These are phyloP conservation scores for Passiflora organensis DNA, from an alignment of 345 rosid species.

Conservation along the genomic window DNA sequence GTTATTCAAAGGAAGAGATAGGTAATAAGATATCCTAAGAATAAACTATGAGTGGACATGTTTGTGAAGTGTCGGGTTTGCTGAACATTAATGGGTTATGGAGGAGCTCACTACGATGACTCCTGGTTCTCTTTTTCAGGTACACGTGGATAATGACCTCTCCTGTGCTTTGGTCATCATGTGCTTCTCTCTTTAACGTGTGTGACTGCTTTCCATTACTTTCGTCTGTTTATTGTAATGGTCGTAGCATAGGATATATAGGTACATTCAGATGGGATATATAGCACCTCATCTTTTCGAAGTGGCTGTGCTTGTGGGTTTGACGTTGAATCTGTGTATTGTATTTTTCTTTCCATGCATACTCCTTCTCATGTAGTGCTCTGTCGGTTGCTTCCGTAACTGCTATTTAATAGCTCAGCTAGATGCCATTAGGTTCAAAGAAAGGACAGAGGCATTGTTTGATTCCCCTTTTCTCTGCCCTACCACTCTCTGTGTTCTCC, in stretches of 20 bases:
- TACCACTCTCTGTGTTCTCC: no score
- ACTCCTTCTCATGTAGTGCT: conserved; percentile 7
- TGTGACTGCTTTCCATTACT: not conserved
- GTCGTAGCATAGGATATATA: no score
- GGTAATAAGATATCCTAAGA: conserved; percentile 22
- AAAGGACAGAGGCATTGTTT: no score
- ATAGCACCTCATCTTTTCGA: conserved; percentile 13
- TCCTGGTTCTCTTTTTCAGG: conserved; percentile 14
- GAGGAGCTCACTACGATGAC: conserved; percentile 11
- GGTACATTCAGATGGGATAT: not conserved
- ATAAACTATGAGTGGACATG: conserved; percentile 37
- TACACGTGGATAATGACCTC: conserved; percentile 22
- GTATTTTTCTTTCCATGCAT: not conserved
- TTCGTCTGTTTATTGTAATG: no score
- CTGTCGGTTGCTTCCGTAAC: conserved; percentile 9
- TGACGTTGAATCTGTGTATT: conserved; percentile 1
- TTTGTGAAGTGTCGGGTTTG: conserved; percentile 39
- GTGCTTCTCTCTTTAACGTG: not conserved
- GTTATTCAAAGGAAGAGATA: not conserved
- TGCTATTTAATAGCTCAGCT: not conserved
- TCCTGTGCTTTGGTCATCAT: not conserved
- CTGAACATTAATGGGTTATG: conserved; percentile 11
- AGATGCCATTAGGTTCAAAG: no score
- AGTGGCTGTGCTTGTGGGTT: conserved; percentile 8
- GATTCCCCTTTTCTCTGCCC: no score